phyloP scores from a whole-genome alignment of 352 stramenopile species.

The Phytophthora vignae region DNA sequence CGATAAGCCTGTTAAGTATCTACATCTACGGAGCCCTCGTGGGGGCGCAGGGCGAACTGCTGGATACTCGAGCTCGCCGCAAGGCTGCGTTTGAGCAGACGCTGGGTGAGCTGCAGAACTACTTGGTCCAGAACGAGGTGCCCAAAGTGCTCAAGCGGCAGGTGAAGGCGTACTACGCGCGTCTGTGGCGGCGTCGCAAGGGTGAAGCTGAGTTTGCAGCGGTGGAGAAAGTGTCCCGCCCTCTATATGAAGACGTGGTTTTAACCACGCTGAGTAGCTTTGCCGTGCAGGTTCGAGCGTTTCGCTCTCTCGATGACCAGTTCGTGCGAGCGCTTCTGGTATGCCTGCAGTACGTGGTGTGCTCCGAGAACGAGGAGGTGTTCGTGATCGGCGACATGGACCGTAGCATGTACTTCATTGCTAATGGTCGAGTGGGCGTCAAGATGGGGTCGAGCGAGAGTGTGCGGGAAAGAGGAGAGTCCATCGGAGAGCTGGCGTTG shows the following conservation, averaged over 20 bases:
- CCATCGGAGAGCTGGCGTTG: slow-evolving; percentile 65
- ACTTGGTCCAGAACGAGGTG: slow-evolving; percentile 70
- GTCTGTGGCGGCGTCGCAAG: slow-evolving; percentile 56
- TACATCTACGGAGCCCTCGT: slow-evolving; percentile 80
- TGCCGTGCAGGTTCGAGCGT: slow-evolving; percentile 54
- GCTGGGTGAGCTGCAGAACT: slow-evolving; percentile 71
- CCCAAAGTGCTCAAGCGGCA: slow-evolving; percentile 71
- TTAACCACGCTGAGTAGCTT: slow-evolving; percentile 60
- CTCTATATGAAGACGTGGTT: slow-evolving; percentile 69
- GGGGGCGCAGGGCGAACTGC: slow-evolving; percentile 59
- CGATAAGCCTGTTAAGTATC: slow-evolving; percentile 66
- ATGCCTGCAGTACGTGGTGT: slow-evolving; percentile 69
- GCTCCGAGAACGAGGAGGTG: slow-evolving; percentile 68
- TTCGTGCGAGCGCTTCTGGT: slow-evolving; percentile 74
- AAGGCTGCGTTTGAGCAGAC: slow-evolving; percentile 73
- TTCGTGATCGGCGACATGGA: slow-evolving; percentile 76
- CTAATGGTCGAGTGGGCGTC: slow-evolving; percentile 64
- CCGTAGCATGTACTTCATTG: slow-evolving; percentile 86
- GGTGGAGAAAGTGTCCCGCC: slow-evolving; percentile 54
- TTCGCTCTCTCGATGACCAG: slow-evolving; percentile 60
- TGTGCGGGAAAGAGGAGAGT: slow-evolving; percentile 57
- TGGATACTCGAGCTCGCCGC: slow-evolving; percentile 52
- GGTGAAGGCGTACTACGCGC: slow-evolving; percentile 77
- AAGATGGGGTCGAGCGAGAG: slow-evolving; percentile 54
- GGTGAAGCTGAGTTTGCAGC: slow-evolving; percentile 62